Evolutionary conservation across 2,329 filamentous ascomycete species (phyloP).

Genomic region (Exophiala sp.): DNA sequence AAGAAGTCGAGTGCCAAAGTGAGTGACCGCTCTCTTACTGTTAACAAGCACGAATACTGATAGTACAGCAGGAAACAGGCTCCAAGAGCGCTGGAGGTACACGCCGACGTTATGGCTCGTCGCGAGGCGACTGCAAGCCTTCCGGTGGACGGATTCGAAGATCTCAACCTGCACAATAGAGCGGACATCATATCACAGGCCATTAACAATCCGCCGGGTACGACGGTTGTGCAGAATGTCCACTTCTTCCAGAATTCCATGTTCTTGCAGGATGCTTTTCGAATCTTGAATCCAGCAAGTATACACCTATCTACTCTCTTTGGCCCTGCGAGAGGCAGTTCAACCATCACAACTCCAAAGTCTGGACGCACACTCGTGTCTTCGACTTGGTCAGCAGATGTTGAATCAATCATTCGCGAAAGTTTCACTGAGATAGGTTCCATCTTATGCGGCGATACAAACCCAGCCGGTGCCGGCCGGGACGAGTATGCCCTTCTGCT

Average conservation of each 20-base stretch:
- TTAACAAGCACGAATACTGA: background rate
- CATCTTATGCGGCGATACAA: background rate
- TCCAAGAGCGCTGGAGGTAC: constrained; percentile 5
- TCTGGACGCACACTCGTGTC: constrained; percentile 2
- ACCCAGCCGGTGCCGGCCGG: background rate
- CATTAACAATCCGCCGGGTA: constrained; percentile 3
- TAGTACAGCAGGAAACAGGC: constrained; percentile 9
- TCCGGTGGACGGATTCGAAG: background rate
- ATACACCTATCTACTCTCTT: constrained; percentile 1
- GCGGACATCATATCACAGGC: constrained; percentile 4
- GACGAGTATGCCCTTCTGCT: constrained; percentile 1
- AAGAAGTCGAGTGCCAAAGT: constrained; percentile 9
- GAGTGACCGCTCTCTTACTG: background rate
- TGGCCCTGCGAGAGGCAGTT: background rate
- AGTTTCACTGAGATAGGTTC: constrained; percentile 5
- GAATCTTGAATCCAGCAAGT: constrained; percentile 9
- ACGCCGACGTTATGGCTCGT: background rate
- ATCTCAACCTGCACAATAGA: background rate
- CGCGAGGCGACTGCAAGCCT: background rate
- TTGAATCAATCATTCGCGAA: constrained; percentile 4
- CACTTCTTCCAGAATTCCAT: background rate
- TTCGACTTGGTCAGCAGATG: constrained; percentile 8
- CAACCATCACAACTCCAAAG: constrained; percentile 4
- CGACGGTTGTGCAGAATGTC: background rate
- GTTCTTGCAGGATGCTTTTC: background rate